Evolutionary conservation across 345 rosid species (phyloP), one percentile per base, ranked within the genome.

Genomic region (Linum tenue): DNA sequence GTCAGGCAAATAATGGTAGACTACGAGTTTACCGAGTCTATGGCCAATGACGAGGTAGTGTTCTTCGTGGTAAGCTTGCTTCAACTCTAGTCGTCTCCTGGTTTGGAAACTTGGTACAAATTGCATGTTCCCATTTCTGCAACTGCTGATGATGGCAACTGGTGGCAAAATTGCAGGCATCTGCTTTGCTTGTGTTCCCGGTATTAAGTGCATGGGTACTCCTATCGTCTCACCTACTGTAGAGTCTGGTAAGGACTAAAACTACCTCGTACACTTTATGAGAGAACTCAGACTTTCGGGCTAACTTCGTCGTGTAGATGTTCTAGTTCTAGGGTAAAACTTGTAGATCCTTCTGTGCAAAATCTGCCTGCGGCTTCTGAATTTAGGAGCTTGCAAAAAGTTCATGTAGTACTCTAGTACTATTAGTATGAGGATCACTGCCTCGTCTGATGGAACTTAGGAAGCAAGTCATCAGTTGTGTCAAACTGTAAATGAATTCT

Each of bases 101-200:
- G 12, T 31, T 10, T 64, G 36, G 9, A 16, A n/a, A 15, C n/a
- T 39, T 44, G n/a, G 39, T 6, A 38, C 9, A 38, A 43, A 14
- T 75, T 3, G n/a, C 53, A 37, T 63, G 66, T 39, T 11, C 63
- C 63, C 31, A 11, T 43, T 40, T 5, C 57, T 40, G 53, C 35
- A 7, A 17, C 48, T 66, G 44, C n/a, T 55, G 59, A 66, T 65
- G 39, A 11, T 58, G 3, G 40, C 55, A 66, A 56, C 9, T 0
- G 35, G 56, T 6, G 43, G 5, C 73, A 22, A 56, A 57, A 67
- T 78, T 62, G 63, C 82, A 92, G 98, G 98, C 91, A 43, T 89
- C 92, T 73, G 92, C 89, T 31, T 4, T 87, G 48, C 76, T 87
- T 31, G 70, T 83, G 37, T 82, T 92, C 77, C 95, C 95, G 0